Base-by-base conservation (phyloP, 2,329 filamentous ascomycete species). In the Hypomyces rosellus region DNA sequence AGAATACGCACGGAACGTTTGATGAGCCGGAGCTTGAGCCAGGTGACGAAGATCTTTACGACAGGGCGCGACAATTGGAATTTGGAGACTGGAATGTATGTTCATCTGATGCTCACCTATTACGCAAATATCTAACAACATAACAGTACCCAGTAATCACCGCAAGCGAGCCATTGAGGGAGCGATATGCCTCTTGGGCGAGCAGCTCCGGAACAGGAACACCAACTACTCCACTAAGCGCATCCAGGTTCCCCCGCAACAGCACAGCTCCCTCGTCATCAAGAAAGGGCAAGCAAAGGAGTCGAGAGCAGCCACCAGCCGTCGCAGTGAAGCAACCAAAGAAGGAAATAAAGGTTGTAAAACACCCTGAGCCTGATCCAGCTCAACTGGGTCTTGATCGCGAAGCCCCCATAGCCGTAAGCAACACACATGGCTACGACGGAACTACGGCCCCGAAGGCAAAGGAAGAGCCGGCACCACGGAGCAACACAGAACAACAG, bases 51-150 rank as follows among this genome's bases (percentile, higher is more conserved):
- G 69, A 69, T 6, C 71, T 91, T 4, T 92, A 88, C 58, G 75
- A 75, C 18, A 85, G 81, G 59, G 88, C 88, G 1, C 78, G 86
- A 52, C 78, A 82, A 39, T 69, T 92, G 4, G 87, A 91, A 61
- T 91, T 84, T 65, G 88, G 88, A 2, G 92, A 97, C 63, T 97
- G 91, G 89, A 96, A 97, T 68, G 89, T 92, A 72, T 76, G 88
- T 82, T 13, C 22, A 45, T 13, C 12, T 36, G 14, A 4, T 34
- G 18, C 25, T 4, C 14, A 1, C 8, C 34, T 22, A 18, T 63
- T 71, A 48, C 34, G 41, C 41, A 4, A 33, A 11, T 34, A 41
- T 25, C 46, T 45, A 2, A 25, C 15, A 13, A 74, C 57, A 15
- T 46, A 15, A 13, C 46, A 93, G 88, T 97, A 97, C 67, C 92